These are phyloP conservation scores for Aegilops speltoides DNA, from an alignment of 176 grass and related monocot genomes.

Conservation along the genomic window DNA sequence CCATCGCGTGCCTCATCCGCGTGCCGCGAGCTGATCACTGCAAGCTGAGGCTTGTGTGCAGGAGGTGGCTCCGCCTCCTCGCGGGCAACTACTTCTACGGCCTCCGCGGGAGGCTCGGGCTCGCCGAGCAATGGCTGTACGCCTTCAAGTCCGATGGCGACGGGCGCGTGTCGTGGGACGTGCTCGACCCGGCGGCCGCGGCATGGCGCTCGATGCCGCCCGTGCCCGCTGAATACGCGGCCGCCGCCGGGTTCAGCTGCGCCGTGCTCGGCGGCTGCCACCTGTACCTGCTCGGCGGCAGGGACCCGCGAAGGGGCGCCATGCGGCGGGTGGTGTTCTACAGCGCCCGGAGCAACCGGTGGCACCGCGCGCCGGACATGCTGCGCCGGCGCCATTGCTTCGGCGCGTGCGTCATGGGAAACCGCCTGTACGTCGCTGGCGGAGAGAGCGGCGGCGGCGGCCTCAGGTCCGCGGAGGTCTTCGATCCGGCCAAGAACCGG, in stretches of 20 bases:
- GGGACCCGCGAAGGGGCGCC: conserved; percentile 37
- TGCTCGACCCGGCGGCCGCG: conserved; percentile 47
- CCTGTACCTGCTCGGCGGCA: conserved; percentile 68
- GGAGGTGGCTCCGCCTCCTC: conserved; percentile 62
- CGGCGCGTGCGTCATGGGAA: conserved; percentile 57
- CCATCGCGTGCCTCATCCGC: conserved; percentile 69
- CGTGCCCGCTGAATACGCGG: conserved; percentile 60
- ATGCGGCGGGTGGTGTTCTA: conserved; percentile 82
- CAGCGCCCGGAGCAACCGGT: conserved; percentile 70
- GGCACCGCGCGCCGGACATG: conserved; percentile 88
- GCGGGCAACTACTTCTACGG: conserved; percentile 83
- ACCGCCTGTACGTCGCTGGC: conserved; percentile 71
- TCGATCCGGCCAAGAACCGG: conserved; percentile 75
- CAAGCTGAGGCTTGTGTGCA: conserved; percentile 71
- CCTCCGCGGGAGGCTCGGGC: conserved; percentile 52
- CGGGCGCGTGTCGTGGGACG: conserved; percentile 56
- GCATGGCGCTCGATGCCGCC: conserved; percentile 68
- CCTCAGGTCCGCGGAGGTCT: conserved; percentile 58
- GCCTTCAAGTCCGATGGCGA: conserved; percentile 55
- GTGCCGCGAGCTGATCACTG: conserved; percentile 58
- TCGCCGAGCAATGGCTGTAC: conserved; percentile 75
- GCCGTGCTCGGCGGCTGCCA: conserved; percentile 73
- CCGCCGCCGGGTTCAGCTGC: conserved; percentile 61
- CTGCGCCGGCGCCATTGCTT: conserved; percentile 62
- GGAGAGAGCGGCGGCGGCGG: conserved; percentile 51